A percentile compares a stretch with the other conserved stretches of the same genome.
Conservation (phyloP, 768 basidiomycete genomes). For the Lyophyllum decastes region DNA sequence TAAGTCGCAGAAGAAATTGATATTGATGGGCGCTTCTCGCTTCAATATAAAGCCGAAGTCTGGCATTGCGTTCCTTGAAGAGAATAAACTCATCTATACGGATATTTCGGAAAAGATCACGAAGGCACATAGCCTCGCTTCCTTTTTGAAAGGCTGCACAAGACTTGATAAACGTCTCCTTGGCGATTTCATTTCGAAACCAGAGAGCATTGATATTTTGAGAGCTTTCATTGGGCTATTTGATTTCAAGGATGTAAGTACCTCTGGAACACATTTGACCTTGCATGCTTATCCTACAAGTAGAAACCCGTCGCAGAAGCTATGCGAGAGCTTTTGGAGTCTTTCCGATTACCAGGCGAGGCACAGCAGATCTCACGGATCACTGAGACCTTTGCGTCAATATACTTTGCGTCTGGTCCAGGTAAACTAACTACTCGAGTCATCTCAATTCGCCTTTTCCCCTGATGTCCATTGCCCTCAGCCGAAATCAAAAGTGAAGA, state of each 20-base stretch:
- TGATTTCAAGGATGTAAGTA: slow-evolving; percentile 82
- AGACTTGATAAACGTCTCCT: slow-evolving; percentile 90
- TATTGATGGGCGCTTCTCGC: slow-evolving; percentile 77
- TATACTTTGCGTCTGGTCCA: slow-evolving; percentile 85
- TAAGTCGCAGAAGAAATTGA: slow-evolving; percentile 86
- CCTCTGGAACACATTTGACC: not conserved
- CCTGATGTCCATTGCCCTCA: slow-evolving; percentile 27
- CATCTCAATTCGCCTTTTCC: not conserved
- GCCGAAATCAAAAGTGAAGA: slow-evolving; percentile 91
- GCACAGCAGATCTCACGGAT: slow-evolving; percentile 92
- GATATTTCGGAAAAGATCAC: slow-evolving; percentile 59
- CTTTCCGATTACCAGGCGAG: slow-evolving; percentile 94
- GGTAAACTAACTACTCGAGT: slow-evolving; percentile 41
- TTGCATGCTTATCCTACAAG: not conserved
- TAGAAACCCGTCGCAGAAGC: slow-evolving; percentile 96
- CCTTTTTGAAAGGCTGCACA: slow-evolving; percentile 81
- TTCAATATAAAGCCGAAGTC: slow-evolving; percentile 95
- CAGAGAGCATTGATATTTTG: slow-evolving; percentile 82
- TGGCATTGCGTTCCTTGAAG: slow-evolving; percentile 89
- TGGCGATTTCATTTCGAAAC: slow-evolving; percentile 90
- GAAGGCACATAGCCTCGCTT: slow-evolving; percentile 71
- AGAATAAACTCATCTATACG: slow-evolving; percentile 84
- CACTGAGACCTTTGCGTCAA: slow-evolving; percentile 91
- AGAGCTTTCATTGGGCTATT: slow-evolving; percentile 87
- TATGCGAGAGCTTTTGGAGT: slow-evolving; percentile 91